Evolutionary conservation across 1,284 basidiomycete species (phyloP).

Genomic region (Cryptococcus maquisensis): DNA sequence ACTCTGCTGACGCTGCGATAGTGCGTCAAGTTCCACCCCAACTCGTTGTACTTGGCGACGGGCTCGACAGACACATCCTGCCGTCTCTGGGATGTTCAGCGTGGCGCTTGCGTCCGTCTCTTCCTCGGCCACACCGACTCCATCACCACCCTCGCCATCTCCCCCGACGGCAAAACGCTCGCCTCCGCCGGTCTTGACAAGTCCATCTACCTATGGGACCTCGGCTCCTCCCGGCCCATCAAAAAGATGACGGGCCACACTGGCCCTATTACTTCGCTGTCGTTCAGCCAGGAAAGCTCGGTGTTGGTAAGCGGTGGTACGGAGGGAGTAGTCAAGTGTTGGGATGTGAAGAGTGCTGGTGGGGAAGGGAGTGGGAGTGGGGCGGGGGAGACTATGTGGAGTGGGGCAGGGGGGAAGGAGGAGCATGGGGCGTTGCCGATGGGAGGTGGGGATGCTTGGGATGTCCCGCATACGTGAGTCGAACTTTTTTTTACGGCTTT

Average conservation of each 20-base stretch:
- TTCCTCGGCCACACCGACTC: conserved; percentile 93
- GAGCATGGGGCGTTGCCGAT: conserved; percentile 27
- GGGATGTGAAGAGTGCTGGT: conserved; percentile 86
- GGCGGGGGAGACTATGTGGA: conserved; percentile 3
- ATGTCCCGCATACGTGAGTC: conserved; percentile 39
- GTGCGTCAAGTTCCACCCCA: conserved; percentile 96
- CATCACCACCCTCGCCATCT: conserved; percentile 82
- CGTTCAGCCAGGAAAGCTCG: conserved; percentile 86
- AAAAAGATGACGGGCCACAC: conserved; percentile 97
- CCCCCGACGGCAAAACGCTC: conserved; percentile 88
- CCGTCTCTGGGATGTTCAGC: conserved; percentile 97
- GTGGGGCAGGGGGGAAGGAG: conserved; percentile 7
- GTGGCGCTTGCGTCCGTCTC: conserved; percentile 85
- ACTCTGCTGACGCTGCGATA: conserved; percentile 39
- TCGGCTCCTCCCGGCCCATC: conserved; percentile 84
- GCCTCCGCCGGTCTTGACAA: conserved; percentile 80
- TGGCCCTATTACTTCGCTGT: conserved; percentile 79
- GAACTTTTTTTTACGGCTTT: conserved; percentile 32
- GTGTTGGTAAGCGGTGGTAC: conserved; percentile 83
- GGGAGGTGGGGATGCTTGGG: conserved; percentile 35
- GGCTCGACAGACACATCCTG: conserved; percentile 95
- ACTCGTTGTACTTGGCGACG: conserved; percentile 94
- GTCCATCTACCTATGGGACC: conserved; percentile 92
- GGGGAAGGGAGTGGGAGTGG: conserved; percentile 49
- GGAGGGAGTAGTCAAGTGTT: conserved; percentile 92